Percentiles rank a stretch among this genome's conserved stretches.
These are phyloP conservation scores for Macrolepiota albuminosa DNA, from an alignment of 768 basidiomycete species.

Conservation along the genomic window DNA sequence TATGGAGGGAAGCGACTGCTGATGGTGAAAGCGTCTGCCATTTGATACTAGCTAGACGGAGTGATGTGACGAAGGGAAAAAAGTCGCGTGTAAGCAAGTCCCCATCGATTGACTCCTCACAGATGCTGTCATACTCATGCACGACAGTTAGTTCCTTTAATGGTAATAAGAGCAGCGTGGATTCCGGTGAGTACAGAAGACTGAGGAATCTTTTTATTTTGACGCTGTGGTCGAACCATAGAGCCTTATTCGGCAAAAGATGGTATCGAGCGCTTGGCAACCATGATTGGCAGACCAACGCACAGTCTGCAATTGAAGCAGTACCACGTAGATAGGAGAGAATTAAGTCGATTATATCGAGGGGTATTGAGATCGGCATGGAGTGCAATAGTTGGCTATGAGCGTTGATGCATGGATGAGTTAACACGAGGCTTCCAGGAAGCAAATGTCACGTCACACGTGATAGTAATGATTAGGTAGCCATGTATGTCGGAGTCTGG, in stretches of 20 bases:
- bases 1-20: not conserved
- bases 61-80: not conserved
- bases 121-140: not conserved
- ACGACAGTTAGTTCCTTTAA: not conserved
- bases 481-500: too few species aligned
- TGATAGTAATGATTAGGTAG: too few species aligned
- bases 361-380: not conserved
- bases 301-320: not conserved
- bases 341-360: not conserved
- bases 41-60: not conserved
- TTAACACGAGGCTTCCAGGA: too few species aligned
- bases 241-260: not conserved
- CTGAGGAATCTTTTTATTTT: not conserved
- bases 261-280: not conserved
- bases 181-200: not conserved
- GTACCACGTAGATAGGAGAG: not conserved
- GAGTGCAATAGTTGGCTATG: not conserved
- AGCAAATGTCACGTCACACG: too few species aligned
- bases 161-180: not conserved
- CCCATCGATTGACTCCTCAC: too few species aligned
- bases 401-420: too few species aligned
- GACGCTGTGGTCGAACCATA: not conserved
- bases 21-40: not conserved
- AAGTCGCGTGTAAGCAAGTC: not conserved
- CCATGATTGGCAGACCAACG: constrained; percentile 1